Base-by-base conservation (phyloP, 345 rosid genomes). In the Citrus medica region DNA sequence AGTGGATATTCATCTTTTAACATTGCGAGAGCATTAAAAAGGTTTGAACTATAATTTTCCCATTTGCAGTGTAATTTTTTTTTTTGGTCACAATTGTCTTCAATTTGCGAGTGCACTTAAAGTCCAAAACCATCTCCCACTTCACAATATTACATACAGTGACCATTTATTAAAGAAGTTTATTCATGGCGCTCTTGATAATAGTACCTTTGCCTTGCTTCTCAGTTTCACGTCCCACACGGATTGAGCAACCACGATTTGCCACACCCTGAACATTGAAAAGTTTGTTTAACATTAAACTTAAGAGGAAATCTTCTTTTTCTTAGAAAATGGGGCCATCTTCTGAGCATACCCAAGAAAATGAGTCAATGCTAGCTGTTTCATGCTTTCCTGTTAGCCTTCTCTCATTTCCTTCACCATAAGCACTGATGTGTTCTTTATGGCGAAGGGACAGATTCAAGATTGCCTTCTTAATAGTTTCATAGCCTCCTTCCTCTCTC, bases 341-440 rank as follows among this genome's bases (percentile, higher is more conserved):
- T 55, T 67, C 76, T 27, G 65, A 73, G 37, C 84, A 73, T 90
- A 96, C 99, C 99, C 99, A 96, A 72, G 99, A 92, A 88, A 96
- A 96, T 27, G 89, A 79, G 87, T 92, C 55, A 6, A 96, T 96
- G 89, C 83, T 92, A 79, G 99, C 98, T 51, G 99, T 96, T 85
- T 96, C 98, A 35, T 96, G 99, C 89, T 92, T 94, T 82, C 99
- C 98, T 0, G 98, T 96, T 84, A 96, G 79, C 85, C 97, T 91
- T 85, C 98, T 92, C 87, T 96, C 99, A 55, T 96, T 96, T 69
- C 99, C 99, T 90, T 96, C 99, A 80, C 98, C 99, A 16, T 94
- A 96, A 5, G 98, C 97, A 73, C 92, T 91, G 6, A 96, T 96
- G 81, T 96, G 99, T 6, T 90, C 98, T 79, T 73, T 79, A 79